Evolutionary conservation across 2,329 filamentous ascomycete genomes (phyloP).

Genomic region (Fusarium miscanthi): DNA sequence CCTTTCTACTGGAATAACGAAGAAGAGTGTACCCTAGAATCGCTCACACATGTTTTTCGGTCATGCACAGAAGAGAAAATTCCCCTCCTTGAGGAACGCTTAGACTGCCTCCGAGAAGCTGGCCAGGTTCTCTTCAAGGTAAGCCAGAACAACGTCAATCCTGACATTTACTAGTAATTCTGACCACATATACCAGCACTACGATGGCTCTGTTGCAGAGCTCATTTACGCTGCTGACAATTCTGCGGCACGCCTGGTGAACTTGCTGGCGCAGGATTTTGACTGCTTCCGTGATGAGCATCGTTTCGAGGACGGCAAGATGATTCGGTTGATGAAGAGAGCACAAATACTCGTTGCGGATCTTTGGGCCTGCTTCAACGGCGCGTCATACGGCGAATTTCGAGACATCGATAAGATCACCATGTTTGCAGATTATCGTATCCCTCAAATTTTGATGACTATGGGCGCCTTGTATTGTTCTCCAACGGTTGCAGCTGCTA

Average conservation of each 20-base stretch:
- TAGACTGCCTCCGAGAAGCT: constrained; percentile 84
- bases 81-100: constrained; percentile 81
- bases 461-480: constrained; percentile 87
- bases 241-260: constrained; percentile 87
- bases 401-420: constrained; percentile 94
- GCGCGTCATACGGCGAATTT: constrained; percentile 82
- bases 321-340: constrained; percentile 88
- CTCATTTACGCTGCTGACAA: constrained; percentile 79
- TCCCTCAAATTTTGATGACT: constrained; percentile 90
- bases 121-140: constrained; percentile 83
- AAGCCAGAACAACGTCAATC: constrained; percentile 40
- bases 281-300: constrained; percentile 87
- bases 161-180: not conserved
- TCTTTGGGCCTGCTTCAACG: constrained; percentile 94
- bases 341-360: constrained; percentile 97
- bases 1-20: constrained; percentile 87
- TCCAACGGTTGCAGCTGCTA: constrained; percentile 77
- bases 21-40: constrained; percentile 78
- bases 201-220: constrained; percentile 77
- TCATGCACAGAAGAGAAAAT: constrained; percentile 89
- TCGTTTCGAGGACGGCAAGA: constrained; percentile 75
- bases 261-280: constrained; percentile 85
- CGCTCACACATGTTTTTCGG: constrained; percentile 82
- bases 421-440: constrained; percentile 98
- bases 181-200: constrained; percentile 65